These are phyloP conservation scores for Saccharomyces hybrid DNA, from an alignment of 1,139 yeast species.

Conservation along the genomic window DNA sequence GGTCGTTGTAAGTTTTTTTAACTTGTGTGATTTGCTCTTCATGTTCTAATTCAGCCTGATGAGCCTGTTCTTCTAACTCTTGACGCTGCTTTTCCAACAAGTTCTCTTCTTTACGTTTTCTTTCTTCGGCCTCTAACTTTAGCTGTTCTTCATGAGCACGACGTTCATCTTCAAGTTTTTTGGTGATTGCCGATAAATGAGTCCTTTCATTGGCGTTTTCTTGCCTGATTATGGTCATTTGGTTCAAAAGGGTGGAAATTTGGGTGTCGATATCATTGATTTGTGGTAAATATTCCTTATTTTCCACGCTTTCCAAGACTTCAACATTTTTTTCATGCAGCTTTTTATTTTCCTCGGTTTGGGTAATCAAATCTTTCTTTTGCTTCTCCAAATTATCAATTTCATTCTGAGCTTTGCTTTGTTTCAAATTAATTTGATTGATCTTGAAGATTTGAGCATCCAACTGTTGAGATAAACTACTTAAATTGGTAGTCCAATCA, in stretches of 20 bases:
- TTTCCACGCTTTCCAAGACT: constrained; percentile 14
- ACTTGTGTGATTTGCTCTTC: constrained; percentile 18
- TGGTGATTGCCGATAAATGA: constrained; percentile 22
- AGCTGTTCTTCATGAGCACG: constrained; percentile 23
- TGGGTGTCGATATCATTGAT: constrained; percentile 21
- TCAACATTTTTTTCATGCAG: constrained; percentile 10
- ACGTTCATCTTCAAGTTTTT: constrained; percentile 25
- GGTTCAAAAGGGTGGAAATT: constrained; percentile 16
- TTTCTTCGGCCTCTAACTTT: constrained; percentile 23
- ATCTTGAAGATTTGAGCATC: constrained; percentile 27
- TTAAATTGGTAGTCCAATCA: constrained; percentile 19
- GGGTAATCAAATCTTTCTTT: constrained; percentile 17
- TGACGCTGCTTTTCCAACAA: constrained; percentile 21
- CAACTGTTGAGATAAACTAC: constrained; percentile 20
- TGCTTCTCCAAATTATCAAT: constrained; percentile 18
- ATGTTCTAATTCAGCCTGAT: constrained; percentile 18
- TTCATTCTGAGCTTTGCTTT: constrained; percentile 17
- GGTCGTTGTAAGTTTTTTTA: constrained; percentile 15
- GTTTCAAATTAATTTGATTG: constrained; percentile 17
- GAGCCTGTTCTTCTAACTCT: constrained; percentile 19
- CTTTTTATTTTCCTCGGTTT: constrained; percentile 16
- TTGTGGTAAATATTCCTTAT: constrained; percentile 22
- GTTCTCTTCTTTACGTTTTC: constrained; percentile 21
- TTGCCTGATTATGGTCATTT: constrained; percentile 24
- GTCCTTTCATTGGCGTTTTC: constrained; percentile 26